phyloP scores from a whole-genome alignment of 1,284 basidiomycete genomes.

The Fomitopsis schrenkii region DNA sequence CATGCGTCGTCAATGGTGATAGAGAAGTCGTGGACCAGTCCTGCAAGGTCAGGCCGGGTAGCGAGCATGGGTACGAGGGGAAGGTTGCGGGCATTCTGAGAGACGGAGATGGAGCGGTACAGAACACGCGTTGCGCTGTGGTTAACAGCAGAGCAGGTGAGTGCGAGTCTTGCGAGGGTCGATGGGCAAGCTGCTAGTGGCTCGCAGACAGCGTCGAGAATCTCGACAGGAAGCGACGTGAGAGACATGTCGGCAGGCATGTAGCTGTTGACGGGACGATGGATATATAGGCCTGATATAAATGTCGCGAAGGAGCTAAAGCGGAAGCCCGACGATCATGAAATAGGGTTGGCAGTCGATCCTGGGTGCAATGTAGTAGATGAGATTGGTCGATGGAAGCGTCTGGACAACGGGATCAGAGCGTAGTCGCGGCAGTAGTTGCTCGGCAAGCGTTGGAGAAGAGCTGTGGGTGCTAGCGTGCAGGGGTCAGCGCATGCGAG shows the following conservation, averaged over 20 bases:
- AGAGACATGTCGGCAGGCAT: conserved; percentile 21
- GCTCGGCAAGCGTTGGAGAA: background rate
- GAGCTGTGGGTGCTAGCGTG: background rate
- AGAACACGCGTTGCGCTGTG: conserved; percentile 53
- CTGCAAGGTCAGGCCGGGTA: conserved; percentile 45
- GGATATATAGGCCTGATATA: conserved; percentile 1
- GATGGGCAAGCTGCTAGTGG: conserved; percentile 22
- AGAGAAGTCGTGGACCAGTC: conserved; percentile 55
- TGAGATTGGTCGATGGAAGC: conserved; percentile 3
- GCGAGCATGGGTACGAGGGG: conserved; percentile 52
- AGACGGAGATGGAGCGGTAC: conserved; percentile 52
- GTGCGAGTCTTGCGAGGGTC: conserved; percentile 35
- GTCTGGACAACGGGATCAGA: background rate
- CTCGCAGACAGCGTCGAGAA: conserved; percentile 27
- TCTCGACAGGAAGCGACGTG: conserved; percentile 29
- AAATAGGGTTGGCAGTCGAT: conserved; percentile 6
- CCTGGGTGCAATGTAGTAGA: conserved; percentile 3
- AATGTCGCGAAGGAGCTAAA: conserved; percentile 6
- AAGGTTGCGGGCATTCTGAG: conserved; percentile 41
- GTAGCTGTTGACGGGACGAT: background rate
- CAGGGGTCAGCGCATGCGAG: background rate
- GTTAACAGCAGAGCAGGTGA: conserved; percentile 37
- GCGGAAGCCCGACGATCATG: conserved; percentile 8
- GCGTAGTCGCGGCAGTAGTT: background rate
- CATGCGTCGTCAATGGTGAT: conserved; percentile 42